These are phyloP conservation scores for Raffaelea arxii DNA, from an alignment of 2,329 filamentous ascomycete genomes.

Conservation along the genomic window DNA sequence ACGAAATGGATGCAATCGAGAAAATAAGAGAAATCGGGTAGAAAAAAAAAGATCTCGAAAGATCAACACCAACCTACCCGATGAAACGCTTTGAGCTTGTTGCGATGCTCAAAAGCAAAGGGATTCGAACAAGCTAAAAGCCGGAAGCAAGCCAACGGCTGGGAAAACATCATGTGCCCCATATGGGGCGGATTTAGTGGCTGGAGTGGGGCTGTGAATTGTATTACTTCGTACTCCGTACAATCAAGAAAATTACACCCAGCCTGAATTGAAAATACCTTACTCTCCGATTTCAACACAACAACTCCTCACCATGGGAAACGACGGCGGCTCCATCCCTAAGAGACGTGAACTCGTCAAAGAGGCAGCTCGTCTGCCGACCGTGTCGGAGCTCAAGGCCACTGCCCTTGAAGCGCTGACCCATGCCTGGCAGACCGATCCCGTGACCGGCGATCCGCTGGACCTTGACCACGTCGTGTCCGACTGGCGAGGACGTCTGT, in stretches of 20 bases:
- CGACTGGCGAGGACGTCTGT: slow-evolving; percentile 73
- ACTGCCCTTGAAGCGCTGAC: slow-evolving; percentile 74
- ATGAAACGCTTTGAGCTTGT: no score
- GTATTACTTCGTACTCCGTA: no score
- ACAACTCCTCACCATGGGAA: slow-evolving; percentile 68
- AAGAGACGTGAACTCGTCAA: slow-evolving; percentile 94
- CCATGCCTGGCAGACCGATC: slow-evolving; percentile 81
- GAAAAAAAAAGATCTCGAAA: no score
- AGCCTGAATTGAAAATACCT: background rate
- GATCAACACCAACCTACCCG: no score
- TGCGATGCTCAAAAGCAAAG: no score
- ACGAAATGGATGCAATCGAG: no score
- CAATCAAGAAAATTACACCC: no score
- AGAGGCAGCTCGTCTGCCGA: slow-evolving; percentile 74
- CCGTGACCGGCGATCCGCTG: slow-evolving; percentile 71
- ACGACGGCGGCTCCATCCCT: slow-evolving; percentile 94
- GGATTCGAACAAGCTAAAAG: no score
- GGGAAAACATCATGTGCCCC: slow-evolving; percentile 3
- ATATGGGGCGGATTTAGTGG: no score
- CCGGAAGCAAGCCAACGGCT: no score
- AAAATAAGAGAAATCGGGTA: no score
- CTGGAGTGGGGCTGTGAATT: no score
- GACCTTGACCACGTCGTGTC: slow-evolving; percentile 65
- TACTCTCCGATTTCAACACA: background rate
- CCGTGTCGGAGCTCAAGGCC: slow-evolving; percentile 79